These are phyloP conservation scores for Termitomyces bulborhizus DNA, from an alignment of 768 basidiomycete genomes.

Conservation along the genomic window DNA sequence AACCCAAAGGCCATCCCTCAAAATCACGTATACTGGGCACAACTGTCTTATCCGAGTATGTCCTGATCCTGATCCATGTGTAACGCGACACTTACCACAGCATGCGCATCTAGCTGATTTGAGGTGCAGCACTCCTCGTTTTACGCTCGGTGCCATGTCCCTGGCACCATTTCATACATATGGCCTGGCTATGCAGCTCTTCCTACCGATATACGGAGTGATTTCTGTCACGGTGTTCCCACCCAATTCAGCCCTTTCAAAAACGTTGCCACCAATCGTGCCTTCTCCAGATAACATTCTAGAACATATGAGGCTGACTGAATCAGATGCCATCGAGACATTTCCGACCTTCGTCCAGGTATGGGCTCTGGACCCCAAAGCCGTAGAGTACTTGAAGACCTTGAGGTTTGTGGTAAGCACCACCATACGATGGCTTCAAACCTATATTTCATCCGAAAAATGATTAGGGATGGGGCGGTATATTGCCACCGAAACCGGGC, in stretches of 20 bases:
- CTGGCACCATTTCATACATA: constrained; percentile 35
- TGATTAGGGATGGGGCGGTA: constrained; percentile 11
- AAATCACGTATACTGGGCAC: constrained; percentile 20
- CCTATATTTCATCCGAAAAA: not conserved
- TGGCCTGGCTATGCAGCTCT: constrained; percentile 24
- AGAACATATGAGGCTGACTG: constrained; percentile 21
- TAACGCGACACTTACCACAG: not conserved
- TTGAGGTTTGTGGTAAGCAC: constrained; percentile 8
- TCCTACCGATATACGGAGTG: constrained; percentile 14
- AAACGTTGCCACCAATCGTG: constrained; percentile 18
- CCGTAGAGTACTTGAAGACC: constrained; percentile 13
- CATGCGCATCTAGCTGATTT: not conserved
- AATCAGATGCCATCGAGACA: constrained; percentile 24
- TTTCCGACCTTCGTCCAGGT: constrained; percentile 34
- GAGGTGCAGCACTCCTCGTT: constrained; percentile 12
- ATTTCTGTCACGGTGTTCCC: constrained; percentile 11
- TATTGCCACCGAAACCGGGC: constrained; percentile 8
- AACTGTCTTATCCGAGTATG: constrained; percentile 18
- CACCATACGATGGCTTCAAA: too few relatives aligned
- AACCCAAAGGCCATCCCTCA: constrained; percentile 37
- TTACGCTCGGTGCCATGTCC: constrained; percentile 16
- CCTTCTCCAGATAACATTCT: constrained; percentile 26
- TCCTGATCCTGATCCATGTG: not conserved
- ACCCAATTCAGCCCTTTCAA: not conserved
- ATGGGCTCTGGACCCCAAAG: constrained; percentile 25